Evolutionary conservation across 2,329 filamentous ascomycete genomes (phyloP), one percentile per base, ranked within the genome.

Genomic region (Aspergillus persii): DNA sequence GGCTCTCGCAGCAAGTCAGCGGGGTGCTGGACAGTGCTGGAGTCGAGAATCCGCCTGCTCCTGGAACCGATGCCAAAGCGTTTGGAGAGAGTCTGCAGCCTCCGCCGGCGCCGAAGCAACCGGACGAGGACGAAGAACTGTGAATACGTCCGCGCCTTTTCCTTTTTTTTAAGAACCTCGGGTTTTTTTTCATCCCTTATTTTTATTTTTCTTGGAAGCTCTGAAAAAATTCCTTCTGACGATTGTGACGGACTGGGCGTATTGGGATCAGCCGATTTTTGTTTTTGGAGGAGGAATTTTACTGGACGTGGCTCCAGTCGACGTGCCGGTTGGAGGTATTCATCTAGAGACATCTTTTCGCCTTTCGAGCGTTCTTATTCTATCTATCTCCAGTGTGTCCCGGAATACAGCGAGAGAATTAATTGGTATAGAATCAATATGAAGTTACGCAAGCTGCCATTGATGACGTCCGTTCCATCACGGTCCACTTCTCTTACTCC

Each of bases 1-100:
- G 72, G 11, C 62, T 78, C 12, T 74, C 76, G 2, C 66, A 67
- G 30, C 71, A 74, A 8, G 77, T 80, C 54, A 74, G 70, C 48
- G 75, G 76, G 56, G 66, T 72, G 27, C 60, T 77, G 33, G 72
- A 70, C 23, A 61, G 63, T 54, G 53, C 56, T 53, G 56, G 58
- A 31, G 48, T 61, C 46, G 66, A 62, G 50, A 57, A 66, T 23
- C 44, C 56, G 29, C 57, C 66, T 48, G 53, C 61, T 41, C 27
- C 54, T 11, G 55, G 48, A 8, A 33, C 58, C 7, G 61, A 56
- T 2, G 55, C 63, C 36, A 58, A 53, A 36, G 36, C 57, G 26
- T 66, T 70, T 50, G 66, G 63, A n/a, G 64, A 63, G 18, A 62
- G 48, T 39, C 47, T 66, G 59, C 61, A 67, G 50, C 60, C 55